Conservation (phyloP, 305 asterid species). For the Euphrasia arctica region DNA sequence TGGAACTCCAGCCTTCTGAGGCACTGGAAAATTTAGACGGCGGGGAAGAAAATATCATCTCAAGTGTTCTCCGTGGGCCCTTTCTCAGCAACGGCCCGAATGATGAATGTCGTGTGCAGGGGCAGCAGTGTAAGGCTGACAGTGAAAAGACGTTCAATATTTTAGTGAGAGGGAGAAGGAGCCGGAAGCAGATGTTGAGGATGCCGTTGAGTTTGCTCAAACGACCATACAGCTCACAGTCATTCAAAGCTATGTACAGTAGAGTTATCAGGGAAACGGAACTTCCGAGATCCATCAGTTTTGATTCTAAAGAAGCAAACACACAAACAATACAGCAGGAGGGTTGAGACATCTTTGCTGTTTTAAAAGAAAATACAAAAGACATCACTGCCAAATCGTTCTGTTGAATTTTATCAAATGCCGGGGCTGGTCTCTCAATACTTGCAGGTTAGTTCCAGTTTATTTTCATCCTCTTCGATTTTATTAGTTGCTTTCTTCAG, state of each 20-base stretch:
- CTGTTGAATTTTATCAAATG: conserved; percentile 1
- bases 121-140: conserved; percentile 42
- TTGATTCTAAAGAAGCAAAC: conserved; percentile 48
- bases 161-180: conserved; percentile 87
- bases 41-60: conserved; percentile 26
- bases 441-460: conserved; percentile 40
- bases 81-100: conserved; percentile 10
- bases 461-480: neutral
- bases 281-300: conserved; percentile 53
- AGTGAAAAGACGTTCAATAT: conserved; percentile 74
- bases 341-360: conserved; percentile 30
- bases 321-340: conserved; percentile 29
- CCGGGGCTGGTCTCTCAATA: conserved; percentile 1
- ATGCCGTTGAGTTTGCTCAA: conserved; percentile 92
- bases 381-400: conserved; percentile 29
- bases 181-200: conserved; percentile 79
- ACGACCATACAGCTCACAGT: conserved; percentile 81
- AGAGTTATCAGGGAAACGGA: conserved; percentile 91
- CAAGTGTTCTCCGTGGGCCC: neutral
- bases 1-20: conserved; percentile 53
- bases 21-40: conserved; percentile 46
- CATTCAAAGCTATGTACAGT: conserved; percentile 84
- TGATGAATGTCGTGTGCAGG: conserved; percentile 19
- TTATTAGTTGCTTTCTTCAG: neutral
- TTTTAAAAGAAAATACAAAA: conserved; percentile 30